phyloP scores from a whole-genome alignment of 2,329 filamentous ascomycete species.

The Colletotrichum sp. region DNA sequence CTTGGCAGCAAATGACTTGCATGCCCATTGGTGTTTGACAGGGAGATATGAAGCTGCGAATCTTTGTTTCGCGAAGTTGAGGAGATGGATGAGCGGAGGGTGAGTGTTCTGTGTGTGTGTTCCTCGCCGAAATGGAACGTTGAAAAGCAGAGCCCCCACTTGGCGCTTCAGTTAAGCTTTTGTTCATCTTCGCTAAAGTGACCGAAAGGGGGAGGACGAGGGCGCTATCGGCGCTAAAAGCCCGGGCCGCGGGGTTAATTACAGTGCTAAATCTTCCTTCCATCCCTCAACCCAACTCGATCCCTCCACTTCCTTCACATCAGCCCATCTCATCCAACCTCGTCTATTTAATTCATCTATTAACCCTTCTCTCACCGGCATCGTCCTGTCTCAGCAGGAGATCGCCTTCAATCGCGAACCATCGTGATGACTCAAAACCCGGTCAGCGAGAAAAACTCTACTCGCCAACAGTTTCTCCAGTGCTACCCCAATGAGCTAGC shows the following conservation, averaged over 20 bases:
- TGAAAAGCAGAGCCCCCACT: not conserved
- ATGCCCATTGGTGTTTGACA: not conserved
- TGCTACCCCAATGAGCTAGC: not conserved
- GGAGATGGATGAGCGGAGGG: not conserved
- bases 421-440: not conserved
- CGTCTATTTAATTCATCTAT: not conserved
- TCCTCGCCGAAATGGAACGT: not conserved
- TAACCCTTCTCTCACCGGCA: not conserved
- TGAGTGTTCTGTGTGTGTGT: not conserved
- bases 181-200: not conserved
- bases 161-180: not conserved
- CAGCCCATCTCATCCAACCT: not conserved
- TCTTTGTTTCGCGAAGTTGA: not conserved
- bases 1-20: not conserved
- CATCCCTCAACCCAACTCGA: not conserved
- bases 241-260: not conserved
- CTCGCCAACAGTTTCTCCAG: not conserved
- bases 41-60: not conserved
- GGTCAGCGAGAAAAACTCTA: not conserved
- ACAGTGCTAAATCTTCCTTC: not conserved
- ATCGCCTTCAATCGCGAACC: not conserved
- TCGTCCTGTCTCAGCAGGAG: not conserved
- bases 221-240: not conserved
- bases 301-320: not conserved
- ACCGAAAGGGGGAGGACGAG: not conserved